Base-by-base conservation (phyloP, 2,329 filamentous ascomycete species). In the Magnaporthiopsis incrustans region DNA sequence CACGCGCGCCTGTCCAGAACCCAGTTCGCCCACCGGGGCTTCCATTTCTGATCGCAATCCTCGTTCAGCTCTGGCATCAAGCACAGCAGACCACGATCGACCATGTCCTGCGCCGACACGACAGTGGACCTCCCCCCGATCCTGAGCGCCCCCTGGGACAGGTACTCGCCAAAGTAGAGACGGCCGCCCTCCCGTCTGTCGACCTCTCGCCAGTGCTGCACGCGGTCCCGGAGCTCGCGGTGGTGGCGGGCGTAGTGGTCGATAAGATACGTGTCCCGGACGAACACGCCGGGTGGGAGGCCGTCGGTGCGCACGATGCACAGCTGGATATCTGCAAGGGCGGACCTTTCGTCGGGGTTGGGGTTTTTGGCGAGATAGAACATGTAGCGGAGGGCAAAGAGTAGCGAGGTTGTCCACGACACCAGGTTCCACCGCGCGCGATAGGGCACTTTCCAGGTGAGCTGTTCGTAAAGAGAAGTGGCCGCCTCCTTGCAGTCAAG, bases 121-220 rank as follows among this genome's bases (percentile, higher is more conserved):
- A 35, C 59, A 35, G 18, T 25, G 14, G 18, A 32, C 38, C 26
- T 60, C 22, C 38, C 59, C 30, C 32, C 14, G 30, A 60, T 35
- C 25, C 32, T 60, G 10, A 60, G 59, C 7, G 59, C 59, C 4
- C 30, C 30, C 30, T 60, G 30, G 18, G 30, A 60, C 22, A 60
- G 38, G 59, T 60, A 60, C 59, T 60, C 59, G 59, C 59, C 30
- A 60, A 60, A 60, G 59, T 60, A 60, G 15, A 60, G 12, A 50
- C 38, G 38, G 38, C 38, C 38, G 38, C 38, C 12, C 12, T 7
- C 38, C 38, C 14, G 38, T 22, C 12, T 50, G 12, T 50, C 38
- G 38, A 50, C 38, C 12, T 22, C 12, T 50, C 38, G 38, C 38
- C 12, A 50, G 38, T 50, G 2, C 10, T 50, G 38, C 38, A 50